A percentile compares a stretch with the other conserved stretches of the same genome.
Evolutionary conservation across 176 grass and related monocot genomes (phyloP).

Genomic region (Oryza glaberrima): DNA sequence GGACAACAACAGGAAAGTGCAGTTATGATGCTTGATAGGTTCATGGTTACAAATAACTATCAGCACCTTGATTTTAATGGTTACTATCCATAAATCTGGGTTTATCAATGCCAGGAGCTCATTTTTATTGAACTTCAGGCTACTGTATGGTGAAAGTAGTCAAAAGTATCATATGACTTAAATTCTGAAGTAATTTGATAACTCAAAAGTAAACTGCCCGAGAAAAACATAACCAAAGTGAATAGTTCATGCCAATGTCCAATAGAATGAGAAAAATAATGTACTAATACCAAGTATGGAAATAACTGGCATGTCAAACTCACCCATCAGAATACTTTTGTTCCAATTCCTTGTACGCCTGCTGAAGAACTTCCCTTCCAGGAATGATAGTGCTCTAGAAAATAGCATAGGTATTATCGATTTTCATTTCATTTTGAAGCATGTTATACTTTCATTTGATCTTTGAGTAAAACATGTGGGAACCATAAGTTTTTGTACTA

Average conservation of each 20-base stretch:
- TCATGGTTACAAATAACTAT: conserved; percentile 11
- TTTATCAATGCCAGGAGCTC: not conserved
- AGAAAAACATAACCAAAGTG: conserved; percentile 2
- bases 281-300: conserved; percentile 9
- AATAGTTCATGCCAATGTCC: not conserved
- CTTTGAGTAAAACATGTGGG: not conserved
- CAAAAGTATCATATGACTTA: not conserved
- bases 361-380: conserved; percentile 69
- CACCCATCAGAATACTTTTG: conserved; percentile 88
- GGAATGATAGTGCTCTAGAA: conserved; percentile 72
- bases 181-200: not conserved
- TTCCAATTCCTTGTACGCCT: conserved; percentile 79
- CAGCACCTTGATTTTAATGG: not conserved
- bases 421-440: conserved; percentile 10
- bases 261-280: not conserved
- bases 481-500: not conserved
- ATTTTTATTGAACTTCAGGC: conserved; percentile 7
- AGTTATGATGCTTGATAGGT: conserved; percentile 11
- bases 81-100: not conserved
- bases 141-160: not conserved
- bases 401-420: conserved; percentile 31
- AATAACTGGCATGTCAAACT: conserved; percentile 24
- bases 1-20: not conserved
- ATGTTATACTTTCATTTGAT: not conserved
- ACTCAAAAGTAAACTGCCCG: not conserved